Base-by-base conservation (phyloP, 208 protist species). In the Acanthamoeba castellanii region DNA sequence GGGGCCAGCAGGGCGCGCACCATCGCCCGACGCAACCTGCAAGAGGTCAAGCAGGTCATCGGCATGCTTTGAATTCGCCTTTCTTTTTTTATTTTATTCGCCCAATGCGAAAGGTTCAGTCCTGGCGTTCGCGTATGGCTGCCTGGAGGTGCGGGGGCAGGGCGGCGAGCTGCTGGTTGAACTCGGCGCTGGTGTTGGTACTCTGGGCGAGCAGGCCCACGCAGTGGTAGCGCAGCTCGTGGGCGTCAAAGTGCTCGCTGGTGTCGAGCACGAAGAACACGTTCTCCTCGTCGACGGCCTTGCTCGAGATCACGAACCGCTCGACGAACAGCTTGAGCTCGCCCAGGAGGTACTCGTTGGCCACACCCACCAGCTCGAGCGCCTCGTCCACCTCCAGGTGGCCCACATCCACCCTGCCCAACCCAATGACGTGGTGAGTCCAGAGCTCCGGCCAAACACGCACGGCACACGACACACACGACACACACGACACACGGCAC, bases 11-110 rank as follows among this genome's bases (percentile, higher is more conserved):
- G 55, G 66, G 92, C 92, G 20, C 20, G 57, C 22, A 52, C 47
- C 50, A 88, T 95, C 52, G 92, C 92, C 25, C 27, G 47, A 47
- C 22, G 37, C 6, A 95, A 95, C 52, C 42, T 95, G 7, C 59
- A 64, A 13, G 92, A 94, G 50, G 30, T 94, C 66, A 94, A 85
- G 32, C 27, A 70, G 1, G 57, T n/a, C 22, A 50, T 94, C 34
- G 90, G 90, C 55, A 64, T 87, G 55, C 55, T 87, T 25, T 94
- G 70, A 94, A 16, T 16, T 13, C 13, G 13, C 13, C 50, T 13
- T 5, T 13, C 13, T 5, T 55, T 55, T 5, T 16, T 55, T 16
- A 5, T 55, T 16, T 13, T 55, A 55, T 13, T 55, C n/a, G n/a
- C n/a, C n/a, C n/a, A n/a, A n/a, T n/a, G n/a, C n/a, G 47, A 52